A percentile compares a stretch with the other conserved stretches of the same genome.
phyloP scores from a whole-genome alignment of 129 eudicot species.

The Kitagawia praeruptora region DNA sequence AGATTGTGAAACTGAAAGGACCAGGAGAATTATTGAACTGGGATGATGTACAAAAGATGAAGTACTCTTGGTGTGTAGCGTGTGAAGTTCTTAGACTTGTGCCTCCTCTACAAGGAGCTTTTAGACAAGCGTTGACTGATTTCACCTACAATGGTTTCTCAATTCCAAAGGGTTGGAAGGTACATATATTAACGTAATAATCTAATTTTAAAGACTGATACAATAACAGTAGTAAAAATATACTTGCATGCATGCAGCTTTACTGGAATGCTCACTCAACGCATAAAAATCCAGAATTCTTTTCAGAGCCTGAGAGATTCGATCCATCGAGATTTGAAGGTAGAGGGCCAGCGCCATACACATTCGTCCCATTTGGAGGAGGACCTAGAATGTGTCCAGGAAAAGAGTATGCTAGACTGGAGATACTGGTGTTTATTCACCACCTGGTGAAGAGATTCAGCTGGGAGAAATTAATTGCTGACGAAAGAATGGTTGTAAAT shows the following conservation, averaged over 20 bases:
- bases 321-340: constrained; percentile 70
- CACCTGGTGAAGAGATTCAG: constrained; percentile 8
- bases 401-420: constrained; percentile 75
- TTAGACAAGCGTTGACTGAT: constrained; percentile 59
- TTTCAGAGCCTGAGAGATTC: constrained; percentile 48
- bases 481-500: background rate
- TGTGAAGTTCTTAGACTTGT: constrained; percentile 83
- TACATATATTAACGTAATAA: background rate
- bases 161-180: constrained; percentile 97
- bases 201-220: background rate
- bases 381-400: constrained; percentile 97
- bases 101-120: constrained; percentile 83
- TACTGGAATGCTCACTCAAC: constrained; percentile 74
- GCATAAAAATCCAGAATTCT: constrained; percentile 53
- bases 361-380: constrained; percentile 82
- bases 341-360: constrained; percentile 55
- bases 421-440: constrained; percentile 29
- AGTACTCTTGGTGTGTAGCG: constrained; percentile 81
- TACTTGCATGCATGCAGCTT: constrained; percentile 23
- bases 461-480: constrained; percentile 1
- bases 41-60: constrained; percentile 80
- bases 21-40: constrained; percentile 61
- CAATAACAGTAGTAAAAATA: background rate
- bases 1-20: constrained; percentile 46
- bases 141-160: constrained; percentile 60